Base-by-base conservation (phyloP, 164 flowering plant species). In the Berberis thunbergii region DNA sequence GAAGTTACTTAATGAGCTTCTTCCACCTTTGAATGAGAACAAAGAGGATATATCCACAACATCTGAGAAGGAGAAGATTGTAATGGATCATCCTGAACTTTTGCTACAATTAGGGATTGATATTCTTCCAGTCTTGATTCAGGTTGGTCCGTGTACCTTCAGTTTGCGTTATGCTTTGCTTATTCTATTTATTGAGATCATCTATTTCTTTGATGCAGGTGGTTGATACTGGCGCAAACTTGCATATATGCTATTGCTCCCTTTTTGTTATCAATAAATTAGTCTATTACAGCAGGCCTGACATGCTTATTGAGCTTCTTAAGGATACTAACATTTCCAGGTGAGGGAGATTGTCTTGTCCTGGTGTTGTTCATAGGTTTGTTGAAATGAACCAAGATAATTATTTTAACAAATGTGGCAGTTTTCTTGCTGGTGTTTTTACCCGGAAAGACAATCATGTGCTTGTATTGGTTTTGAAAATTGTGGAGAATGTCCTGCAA, bases 351-450 rank as follows among this genome's bases (percentile, higher is more conserved):
- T 54, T 42, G 12, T 49, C 64, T 57, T 66, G 2, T 6, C 7
- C 50, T 48, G 10, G 7, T 48, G 7, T 48, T 11, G 10, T 48
- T 48, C 9, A 48, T 11, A 0, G 5, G 10, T 7, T 48, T 6
- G 7, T 6, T 11, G 7, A 6, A 2, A 48, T 6, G 10, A 6
- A 6, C 10, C 7, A 48, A 6, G 50, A 7, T 48, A 6, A 7
- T 11, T 26, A 52, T 1, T 52, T 52, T 12, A 4, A 26, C 1
- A 48, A 6, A 11, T 48, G 50, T 79, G 68, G 63, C 91, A 95
- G 99, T 64, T 91, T 91, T 64, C 74, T 95, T 74, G 89, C 96
- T 58, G 91, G 97, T 59, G 83, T 85, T 2, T 80, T 91, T 65
- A 73, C 84, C 42, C 71, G 85, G 67, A 89, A 89, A 72, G 97